These are phyloP conservation scores for Trichoderma cornu-damae DNA, from an alignment of 2,329 filamentous ascomycete species.

Conservation along the genomic window DNA sequence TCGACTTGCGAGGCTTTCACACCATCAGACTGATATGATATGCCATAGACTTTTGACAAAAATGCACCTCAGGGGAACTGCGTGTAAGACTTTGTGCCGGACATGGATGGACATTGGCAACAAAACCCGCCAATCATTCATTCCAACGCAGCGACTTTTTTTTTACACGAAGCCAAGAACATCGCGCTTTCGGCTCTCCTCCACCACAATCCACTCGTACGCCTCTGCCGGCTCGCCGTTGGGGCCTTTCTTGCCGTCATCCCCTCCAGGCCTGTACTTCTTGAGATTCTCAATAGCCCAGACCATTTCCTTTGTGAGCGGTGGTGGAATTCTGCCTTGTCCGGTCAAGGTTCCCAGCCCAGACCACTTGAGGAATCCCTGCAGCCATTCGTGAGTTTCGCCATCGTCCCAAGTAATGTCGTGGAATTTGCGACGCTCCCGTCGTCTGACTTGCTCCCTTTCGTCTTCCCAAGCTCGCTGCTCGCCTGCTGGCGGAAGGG, in stretches of 20 bases:
- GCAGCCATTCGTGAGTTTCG: conserved; percentile 46
- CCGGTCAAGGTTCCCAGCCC: conserved; percentile 45
- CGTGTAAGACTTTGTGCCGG: not conserved
- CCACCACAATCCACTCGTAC: conserved; percentile 7
- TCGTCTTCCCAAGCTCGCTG: conserved; percentile 45
- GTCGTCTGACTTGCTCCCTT: conserved; percentile 29
- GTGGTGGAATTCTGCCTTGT: conserved; percentile 43
- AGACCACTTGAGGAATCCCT: conserved; percentile 43
- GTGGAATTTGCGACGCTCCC: conserved; percentile 44
- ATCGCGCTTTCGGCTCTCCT: conserved; percentile 1
- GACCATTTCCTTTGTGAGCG: conserved; percentile 38
- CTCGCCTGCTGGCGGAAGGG: conserved; percentile 37
- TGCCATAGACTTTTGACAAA: too few species aligned
- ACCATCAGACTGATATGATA: too few species aligned
- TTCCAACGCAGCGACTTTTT: too few species aligned
- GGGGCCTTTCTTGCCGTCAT: not conserved
- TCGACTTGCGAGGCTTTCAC: too few species aligned
- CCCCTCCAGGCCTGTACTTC: conserved; percentile 35
- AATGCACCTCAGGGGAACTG: too few species aligned
- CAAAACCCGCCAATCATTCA: too few species aligned
- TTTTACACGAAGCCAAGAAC: conserved; percentile 13
- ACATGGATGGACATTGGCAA: not conserved
- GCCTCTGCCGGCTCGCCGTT: not conserved
- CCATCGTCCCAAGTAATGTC: conserved; percentile 49
- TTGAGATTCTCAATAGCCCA: conserved; percentile 46